Percentiles rank a stretch among this genome's conserved stretches.
Conservation (phyloP, 2,329 filamentous ascomycete genomes). For the Diplodia seriata region DNA sequence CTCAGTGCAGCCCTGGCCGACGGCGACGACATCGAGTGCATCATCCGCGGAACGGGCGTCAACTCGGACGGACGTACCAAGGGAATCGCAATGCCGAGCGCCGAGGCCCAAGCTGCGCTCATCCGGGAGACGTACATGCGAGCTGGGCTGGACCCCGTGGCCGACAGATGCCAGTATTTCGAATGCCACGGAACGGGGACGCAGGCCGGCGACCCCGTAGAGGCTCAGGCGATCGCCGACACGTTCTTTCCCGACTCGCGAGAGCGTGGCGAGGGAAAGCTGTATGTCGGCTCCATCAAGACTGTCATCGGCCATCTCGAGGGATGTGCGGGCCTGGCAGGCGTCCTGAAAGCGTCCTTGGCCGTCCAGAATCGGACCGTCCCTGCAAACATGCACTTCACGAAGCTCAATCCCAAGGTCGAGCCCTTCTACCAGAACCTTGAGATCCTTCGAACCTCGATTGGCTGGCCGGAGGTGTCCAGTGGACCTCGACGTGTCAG, state of each 20-base stretch:
- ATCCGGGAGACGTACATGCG: constrained; percentile 45
- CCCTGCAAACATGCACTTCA: constrained; percentile 47
- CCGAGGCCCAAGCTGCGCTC: constrained; percentile 42
- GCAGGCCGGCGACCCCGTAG: constrained; percentile 33
- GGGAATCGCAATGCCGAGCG: constrained; percentile 39
- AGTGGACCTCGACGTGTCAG: constrained; percentile 35
- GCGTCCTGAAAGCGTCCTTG: constrained; percentile 48
- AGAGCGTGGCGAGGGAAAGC: neutral
- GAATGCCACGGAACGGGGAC: constrained; percentile 46
- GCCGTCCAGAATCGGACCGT: constrained; percentile 47
- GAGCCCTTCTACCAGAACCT: constrained; percentile 35
- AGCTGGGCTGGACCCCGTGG: constrained; percentile 43
- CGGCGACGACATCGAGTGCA: constrained; percentile 51
- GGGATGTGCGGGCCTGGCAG: constrained; percentile 49
- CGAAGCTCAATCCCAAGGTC: constrained; percentile 44
- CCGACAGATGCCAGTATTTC: constrained; percentile 39
- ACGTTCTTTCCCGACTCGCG: neutral
- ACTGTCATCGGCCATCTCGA: constrained; percentile 54
- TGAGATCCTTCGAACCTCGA: neutral
- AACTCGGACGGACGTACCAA: constrained; percentile 46
- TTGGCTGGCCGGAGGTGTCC: constrained; percentile 34
- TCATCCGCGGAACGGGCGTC: constrained; percentile 41
- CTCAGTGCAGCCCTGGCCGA: constrained; percentile 54
- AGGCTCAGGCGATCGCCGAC: constrained; percentile 34
- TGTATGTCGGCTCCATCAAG: constrained; percentile 40